Percentiles rank a stretch among this genome's conserved stretches.
phyloP scores from a whole-genome alignment of 345 rosid genomes.

The Mercurialis annua region DNA sequence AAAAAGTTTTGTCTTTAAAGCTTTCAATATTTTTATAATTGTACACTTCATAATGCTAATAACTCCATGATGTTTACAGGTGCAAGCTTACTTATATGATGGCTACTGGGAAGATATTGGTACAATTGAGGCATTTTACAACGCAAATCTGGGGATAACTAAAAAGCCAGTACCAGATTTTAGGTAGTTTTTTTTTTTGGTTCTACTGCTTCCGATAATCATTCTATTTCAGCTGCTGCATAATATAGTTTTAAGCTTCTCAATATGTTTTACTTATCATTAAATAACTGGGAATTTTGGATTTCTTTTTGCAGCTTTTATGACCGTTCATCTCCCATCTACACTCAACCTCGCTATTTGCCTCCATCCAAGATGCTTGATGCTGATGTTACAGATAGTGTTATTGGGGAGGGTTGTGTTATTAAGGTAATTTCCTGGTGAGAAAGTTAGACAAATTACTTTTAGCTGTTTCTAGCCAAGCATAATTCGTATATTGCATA shows the following conservation, averaged over 20 bases:
- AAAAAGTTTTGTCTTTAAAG: neutral
- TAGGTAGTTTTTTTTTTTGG: constrained; percentile 44
- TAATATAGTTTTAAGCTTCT: neutral
- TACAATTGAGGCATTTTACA: constrained; percentile 92
- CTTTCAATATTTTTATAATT: neutral
- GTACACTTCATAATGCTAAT: neutral
- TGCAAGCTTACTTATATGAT: constrained; percentile 94
- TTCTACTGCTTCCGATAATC: constrained; percentile 1
- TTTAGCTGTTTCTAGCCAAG: neutral
- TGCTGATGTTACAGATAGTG: constrained; percentile 95
- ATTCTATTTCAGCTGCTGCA: neutral
- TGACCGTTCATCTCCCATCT: constrained; percentile 93
- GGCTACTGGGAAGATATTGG: constrained; percentile 99
- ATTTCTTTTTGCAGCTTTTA: constrained; percentile 58
- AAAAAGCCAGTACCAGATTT: constrained; percentile 94
- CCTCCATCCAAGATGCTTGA: constrained; percentile 99
- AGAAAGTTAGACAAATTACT: neutral
- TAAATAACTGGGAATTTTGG: neutral
- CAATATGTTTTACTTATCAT: neutral
- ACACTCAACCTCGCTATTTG: constrained; percentile 92
- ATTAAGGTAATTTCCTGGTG: constrained; percentile 57
- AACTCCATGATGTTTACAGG: constrained; percentile 37
- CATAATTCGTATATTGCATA: neutral
- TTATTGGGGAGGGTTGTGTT: constrained; percentile 96
- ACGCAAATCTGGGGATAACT: constrained; percentile 91